Evolutionary conservation across 2,329 filamentous ascomycete genomes (phyloP), one percentile per base, ranked within the genome.

Genomic region (Hypocreales sp.): DNA sequence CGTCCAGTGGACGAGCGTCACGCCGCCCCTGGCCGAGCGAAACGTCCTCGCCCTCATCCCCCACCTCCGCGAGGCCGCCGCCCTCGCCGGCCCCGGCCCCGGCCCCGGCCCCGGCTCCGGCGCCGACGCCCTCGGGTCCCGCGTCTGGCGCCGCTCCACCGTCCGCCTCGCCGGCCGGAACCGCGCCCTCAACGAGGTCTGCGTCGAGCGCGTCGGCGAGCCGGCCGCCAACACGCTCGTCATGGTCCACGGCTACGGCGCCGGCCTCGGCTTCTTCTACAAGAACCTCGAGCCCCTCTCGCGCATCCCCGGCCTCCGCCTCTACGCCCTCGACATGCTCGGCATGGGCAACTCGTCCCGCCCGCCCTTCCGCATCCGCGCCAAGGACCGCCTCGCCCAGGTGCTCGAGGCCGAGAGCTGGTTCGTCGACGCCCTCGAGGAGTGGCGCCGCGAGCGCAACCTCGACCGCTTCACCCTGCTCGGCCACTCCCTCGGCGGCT

Each of bases 201-300:
- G 80, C 1, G 72, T 98, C 3, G 82, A 93, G 56, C 67, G 86
- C 26, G 57, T 83, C 1, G 82, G 74, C 20, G 86, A 94, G 46
- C 55, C 75, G 5, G 69, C 72, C 0, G 77, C 92, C 25, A 77
- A 95, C 45, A 90, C 82, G 23, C 62, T 98, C 11, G 87, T 98
- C 24, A 92, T 98, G 72, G 60, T 98, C 5, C 90, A 98, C 48
- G 90, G 90, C 34, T 98, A 98, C 51, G 90, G 90, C 25, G 90
- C 90, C 3, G 90, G 90, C 1, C 65, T 98, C 1, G 90, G 87
- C 14, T 95, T 98, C 56, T 98, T 92, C 63, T 98, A 94, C 64
- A 87, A 90, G 56, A 98, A 98, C 49, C 93, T 92, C 34, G 90
- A 98, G 51, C 73, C 77, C 5, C 57, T 98, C 19, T 86, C 78